Percentiles rank a stretch among this genome's conserved stretches.
Evolutionary conservation across 352 stramenopile species (phyloP).

Genomic region (Globisporangium radiosum): DNA sequence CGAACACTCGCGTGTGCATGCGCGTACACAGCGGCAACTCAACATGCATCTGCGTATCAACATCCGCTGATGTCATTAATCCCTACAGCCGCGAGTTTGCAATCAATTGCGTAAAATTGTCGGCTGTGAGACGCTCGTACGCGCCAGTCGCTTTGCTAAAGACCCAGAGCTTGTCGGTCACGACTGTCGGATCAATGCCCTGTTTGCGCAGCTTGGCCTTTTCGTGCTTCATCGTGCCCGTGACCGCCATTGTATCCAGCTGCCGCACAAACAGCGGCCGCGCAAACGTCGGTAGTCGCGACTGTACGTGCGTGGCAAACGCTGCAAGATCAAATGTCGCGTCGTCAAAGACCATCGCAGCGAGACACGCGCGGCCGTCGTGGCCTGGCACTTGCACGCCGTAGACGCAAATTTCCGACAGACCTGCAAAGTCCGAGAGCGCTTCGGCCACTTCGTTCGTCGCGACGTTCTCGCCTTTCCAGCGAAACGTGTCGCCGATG

Average conservation of each 20-base stretch:
- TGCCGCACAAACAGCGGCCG: constrained; percentile 84
- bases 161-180: constrained; percentile 55
- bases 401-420: constrained; percentile 79
- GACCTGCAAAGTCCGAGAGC: constrained; percentile 63
- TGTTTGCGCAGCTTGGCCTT: constrained; percentile 85
- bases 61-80: too few species aligned
- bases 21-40: too few species aligned
- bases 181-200: constrained; percentile 58
- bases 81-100: constrained; percentile 44
- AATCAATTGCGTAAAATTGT: constrained; percentile 49
- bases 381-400: constrained; percentile 62
- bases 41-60: too few species aligned
- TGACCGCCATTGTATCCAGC: constrained; percentile 67
- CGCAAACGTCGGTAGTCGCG: constrained; percentile 56
- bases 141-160: constrained; percentile 38
- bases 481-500: constrained; percentile 91
- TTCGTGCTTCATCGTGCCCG: constrained; percentile 89
- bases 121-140: constrained; percentile 50
- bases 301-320: constrained; percentile 47
- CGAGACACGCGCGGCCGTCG: constrained; percentile 80
- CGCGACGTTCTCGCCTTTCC: constrained; percentile 92
- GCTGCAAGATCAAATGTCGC: constrained; percentile 41
- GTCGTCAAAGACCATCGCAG: constrained; percentile 76
- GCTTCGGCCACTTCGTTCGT: constrained; percentile 86
- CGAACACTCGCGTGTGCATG: too few species aligned